Conservation (phyloP, 179 eudicot species). For the Silene vulgaris region DNA sequence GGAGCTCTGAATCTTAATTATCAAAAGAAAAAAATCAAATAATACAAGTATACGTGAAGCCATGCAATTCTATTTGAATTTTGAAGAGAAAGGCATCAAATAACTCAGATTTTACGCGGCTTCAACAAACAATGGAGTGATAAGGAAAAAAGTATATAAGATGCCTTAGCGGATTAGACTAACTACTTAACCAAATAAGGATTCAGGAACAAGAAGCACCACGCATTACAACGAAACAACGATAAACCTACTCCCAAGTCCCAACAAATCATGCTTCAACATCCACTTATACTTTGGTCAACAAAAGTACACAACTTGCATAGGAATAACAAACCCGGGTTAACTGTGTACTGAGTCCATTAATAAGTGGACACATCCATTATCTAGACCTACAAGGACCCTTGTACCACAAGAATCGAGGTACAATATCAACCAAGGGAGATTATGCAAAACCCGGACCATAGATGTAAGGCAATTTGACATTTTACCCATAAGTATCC, state of each 20-base stretch:
- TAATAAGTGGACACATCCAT: neutral
- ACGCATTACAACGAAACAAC: no score
- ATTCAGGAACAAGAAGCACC: no score
- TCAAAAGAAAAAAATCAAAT: neutral
- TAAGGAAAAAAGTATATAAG: neutral
- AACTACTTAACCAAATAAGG: neutral
- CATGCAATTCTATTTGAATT: neutral
- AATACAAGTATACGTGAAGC: no score
- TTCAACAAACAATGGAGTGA: neutral
- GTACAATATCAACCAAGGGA: conserved; percentile 10
- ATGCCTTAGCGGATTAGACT: neutral
- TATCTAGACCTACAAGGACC: conserved; percentile 14
- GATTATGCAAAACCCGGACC: conserved; percentile 20
- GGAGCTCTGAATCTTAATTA: no score
- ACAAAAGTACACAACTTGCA: no score
- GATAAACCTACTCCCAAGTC: no score
- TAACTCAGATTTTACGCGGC: neutral
- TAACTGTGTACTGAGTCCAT: no score
- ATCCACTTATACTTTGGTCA: no score
- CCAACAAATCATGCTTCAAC: no score
- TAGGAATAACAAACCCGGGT: no score
- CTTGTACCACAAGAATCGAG: neutral
- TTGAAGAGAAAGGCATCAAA: neutral
- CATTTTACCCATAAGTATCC: neutral
- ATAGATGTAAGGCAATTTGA: neutral